Conservation (phyloP, 352 stramenopile genomes). For the Globisporangium alternatum region DNA sequence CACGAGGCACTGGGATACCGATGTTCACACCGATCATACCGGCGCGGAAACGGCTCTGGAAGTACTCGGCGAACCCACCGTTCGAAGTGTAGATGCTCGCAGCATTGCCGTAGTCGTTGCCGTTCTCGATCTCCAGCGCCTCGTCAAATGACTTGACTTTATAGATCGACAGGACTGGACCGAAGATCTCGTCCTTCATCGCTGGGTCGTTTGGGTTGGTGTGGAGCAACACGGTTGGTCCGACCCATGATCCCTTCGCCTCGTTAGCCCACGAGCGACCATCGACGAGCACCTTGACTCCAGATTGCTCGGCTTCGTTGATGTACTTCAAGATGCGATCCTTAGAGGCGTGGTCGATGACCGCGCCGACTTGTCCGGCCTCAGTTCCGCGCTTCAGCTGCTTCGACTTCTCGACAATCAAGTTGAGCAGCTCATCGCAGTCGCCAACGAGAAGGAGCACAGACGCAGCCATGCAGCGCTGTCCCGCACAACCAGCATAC, state of each 20-base stretch:
- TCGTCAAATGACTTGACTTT: slow-evolving; percentile 88
- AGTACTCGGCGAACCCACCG: slow-evolving; percentile 92
- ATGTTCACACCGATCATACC: slow-evolving; percentile 97
- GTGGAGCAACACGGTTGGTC: slow-evolving; percentile 95
- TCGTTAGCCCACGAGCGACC: slow-evolving; percentile 78
- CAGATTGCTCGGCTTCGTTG: slow-evolving; percentile 80
- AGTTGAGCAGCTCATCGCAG: slow-evolving; percentile 71
- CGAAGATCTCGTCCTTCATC: slow-evolving; percentile 97
- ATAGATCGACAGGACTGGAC: slow-evolving; percentile 93
- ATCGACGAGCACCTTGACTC: slow-evolving; percentile 91
- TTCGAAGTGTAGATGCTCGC: slow-evolving; percentile 96
- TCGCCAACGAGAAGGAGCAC: slow-evolving; percentile 92
- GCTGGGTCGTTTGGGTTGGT: slow-evolving; percentile 79
- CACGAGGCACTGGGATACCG: slow-evolving; percentile 92
- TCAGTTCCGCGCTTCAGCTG: slow-evolving; percentile 85
- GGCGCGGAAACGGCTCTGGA: slow-evolving; percentile 89
- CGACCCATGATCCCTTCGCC: slow-evolving; percentile 87
- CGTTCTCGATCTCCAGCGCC: slow-evolving; percentile 95
- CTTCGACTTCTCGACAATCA: slow-evolving; percentile 86
- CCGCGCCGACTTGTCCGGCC: slow-evolving; percentile 92
- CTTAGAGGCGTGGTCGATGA: slow-evolving; percentile 92
- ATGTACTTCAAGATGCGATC: slow-evolving; percentile 94
- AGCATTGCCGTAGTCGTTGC: slow-evolving; percentile 96
- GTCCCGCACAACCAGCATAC: slow-evolving; percentile 95
- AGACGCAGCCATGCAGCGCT: slow-evolving; percentile 96